A percentile compares a stretch with the other conserved stretches of the same genome.
Conservation (phyloP, 495 filamentous ascomycete species). For the Hyaloscypha bicolor region DNA sequence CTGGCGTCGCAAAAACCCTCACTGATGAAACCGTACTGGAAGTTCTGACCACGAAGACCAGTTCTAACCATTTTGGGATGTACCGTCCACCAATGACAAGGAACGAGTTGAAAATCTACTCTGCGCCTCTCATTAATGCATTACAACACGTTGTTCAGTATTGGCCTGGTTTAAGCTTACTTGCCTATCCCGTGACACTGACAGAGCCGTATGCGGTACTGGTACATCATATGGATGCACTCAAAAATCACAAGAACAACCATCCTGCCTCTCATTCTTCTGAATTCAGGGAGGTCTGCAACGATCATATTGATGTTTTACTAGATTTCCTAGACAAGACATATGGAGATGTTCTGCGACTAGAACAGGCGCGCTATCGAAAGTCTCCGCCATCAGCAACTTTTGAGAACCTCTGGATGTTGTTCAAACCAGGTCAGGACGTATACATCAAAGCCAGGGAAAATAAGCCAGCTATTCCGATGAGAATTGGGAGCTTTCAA, state of each 20-base stretch:
- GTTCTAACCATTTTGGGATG: background rate
- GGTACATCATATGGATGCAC: constrained; percentile 6
- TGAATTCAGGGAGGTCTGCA: background rate
- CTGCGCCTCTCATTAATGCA: constrained; percentile 7
- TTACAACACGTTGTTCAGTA: constrained; percentile 4
- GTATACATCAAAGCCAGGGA: background rate
- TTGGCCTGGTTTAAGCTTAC: constrained; percentile 7
- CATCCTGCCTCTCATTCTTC: constrained; percentile 1
- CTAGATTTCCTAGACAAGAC: background rate
- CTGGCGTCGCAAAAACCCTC: background rate
- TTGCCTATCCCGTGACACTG: background rate
- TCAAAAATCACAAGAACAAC: background rate
- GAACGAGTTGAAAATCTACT: constrained; percentile 16
- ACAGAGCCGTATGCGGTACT: constrained; percentile 1
- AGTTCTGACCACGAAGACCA: background rate
- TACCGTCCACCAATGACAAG: background rate
- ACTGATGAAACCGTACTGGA: background rate
- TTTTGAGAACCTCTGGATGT: constrained; percentile 13
- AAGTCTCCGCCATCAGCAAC: background rate
- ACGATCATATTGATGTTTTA: constrained; percentile 13
- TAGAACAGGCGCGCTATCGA: background rate
- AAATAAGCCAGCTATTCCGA: background rate
- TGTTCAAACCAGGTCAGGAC: constrained; percentile 14
- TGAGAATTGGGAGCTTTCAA: background rate
- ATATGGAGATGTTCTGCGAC: background rate